A percentile compares a stretch with the other conserved stretches of the same genome.
These are phyloP conservation scores for Naganishia sp. DNA, from an alignment of 1,284 basidiomycete species.

Conservation along the genomic window DNA sequence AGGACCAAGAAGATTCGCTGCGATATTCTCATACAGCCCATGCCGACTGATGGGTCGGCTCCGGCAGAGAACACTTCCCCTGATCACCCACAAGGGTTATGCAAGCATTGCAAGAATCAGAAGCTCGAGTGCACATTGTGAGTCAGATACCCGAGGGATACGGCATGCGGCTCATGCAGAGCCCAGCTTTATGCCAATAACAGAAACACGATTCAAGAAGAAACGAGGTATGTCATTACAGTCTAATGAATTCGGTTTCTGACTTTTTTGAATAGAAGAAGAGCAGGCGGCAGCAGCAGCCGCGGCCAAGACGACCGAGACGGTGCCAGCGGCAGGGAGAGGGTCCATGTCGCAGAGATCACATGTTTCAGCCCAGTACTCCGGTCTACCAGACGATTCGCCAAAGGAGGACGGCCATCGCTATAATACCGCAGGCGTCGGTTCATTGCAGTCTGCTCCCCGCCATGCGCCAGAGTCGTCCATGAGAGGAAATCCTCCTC, in stretches of 20 bases:
- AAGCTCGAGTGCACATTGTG: constrained; percentile 85
- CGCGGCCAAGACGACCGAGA: constrained; percentile 10
- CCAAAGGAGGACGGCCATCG: constrained; percentile 13
- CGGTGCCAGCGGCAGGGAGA: background rate
- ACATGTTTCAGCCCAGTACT: background rate
- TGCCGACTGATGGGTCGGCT: constrained; percentile 24
- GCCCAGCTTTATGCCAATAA: constrained; percentile 82
- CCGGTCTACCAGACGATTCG: background rate
- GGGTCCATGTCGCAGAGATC: too few species aligned
- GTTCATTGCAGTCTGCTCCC: background rate
- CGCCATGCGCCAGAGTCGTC: constrained; percentile 9
- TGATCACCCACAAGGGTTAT: constrained; percentile 41
- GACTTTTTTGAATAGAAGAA: constrained; percentile 8
- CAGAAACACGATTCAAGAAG: constrained; percentile 96
- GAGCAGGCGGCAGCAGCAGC: constrained; percentile 23
- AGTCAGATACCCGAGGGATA: background rate
- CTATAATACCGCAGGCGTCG: background rate
- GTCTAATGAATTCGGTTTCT: too few species aligned
- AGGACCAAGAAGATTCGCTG: constrained; percentile 85
- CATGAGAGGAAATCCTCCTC: constrained; percentile 3
- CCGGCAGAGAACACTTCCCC: constrained; percentile 34
- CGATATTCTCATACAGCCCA: constrained; percentile 44
- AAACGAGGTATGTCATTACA: constrained; percentile 50
- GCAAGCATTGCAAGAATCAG: constrained; percentile 63
- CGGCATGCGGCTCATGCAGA: too few species aligned